phyloP scores from a whole-genome alignment of 2,329 filamentous ascomycete genomes.

The Erysiphe pulchra region DNA sequence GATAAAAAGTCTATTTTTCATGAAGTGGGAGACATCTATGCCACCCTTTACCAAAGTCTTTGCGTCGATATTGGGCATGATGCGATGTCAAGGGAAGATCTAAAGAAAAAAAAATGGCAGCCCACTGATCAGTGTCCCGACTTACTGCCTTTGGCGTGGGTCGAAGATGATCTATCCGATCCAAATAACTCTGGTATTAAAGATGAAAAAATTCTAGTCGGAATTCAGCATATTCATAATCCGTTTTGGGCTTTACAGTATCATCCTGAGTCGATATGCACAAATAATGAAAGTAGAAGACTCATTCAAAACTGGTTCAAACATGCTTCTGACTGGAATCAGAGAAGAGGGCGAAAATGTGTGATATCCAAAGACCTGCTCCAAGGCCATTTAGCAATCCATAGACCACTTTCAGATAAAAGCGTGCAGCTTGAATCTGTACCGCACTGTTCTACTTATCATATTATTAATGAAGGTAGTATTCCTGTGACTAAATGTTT shows the following conservation, averaged over 20 bases:
- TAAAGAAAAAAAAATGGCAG: conserved; percentile 9
- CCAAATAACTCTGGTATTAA: conserved; percentile 10
- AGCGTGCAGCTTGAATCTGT: conserved; percentile 4
- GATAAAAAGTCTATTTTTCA: conserved; percentile 7
- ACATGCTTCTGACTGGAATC: conserved; percentile 22
- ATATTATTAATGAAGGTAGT: conserved; percentile 1
- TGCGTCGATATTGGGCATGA: conserved; percentile 13
- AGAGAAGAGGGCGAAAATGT: conserved; percentile 1
- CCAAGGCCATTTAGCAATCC: conserved; percentile 6
- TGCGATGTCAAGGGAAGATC: conserved; percentile 3
- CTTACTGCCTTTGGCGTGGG: conserved; percentile 14
- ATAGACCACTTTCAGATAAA: conserved; percentile 9
- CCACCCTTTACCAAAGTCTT: conserved; percentile 18
- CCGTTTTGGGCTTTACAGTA: conserved; percentile 48
- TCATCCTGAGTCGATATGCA: conserved; percentile 46
- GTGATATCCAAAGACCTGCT: conserved; percentile 2
- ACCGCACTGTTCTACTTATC: conserved; percentile 14
- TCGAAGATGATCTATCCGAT: conserved; percentile 7
- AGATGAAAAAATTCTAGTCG: conserved; percentile 27
- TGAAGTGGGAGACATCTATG: conserved; percentile 11
- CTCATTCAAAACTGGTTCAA: conserved; percentile 38
- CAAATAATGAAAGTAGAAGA: conserved; percentile 24
- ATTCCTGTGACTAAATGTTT: background rate
- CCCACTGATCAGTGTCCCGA: conserved; percentile 5
- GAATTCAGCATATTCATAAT: conserved; percentile 26